Conservation (phyloP, 352 stramenopile genomes). For the Globisporangium iwayamae region DNA sequence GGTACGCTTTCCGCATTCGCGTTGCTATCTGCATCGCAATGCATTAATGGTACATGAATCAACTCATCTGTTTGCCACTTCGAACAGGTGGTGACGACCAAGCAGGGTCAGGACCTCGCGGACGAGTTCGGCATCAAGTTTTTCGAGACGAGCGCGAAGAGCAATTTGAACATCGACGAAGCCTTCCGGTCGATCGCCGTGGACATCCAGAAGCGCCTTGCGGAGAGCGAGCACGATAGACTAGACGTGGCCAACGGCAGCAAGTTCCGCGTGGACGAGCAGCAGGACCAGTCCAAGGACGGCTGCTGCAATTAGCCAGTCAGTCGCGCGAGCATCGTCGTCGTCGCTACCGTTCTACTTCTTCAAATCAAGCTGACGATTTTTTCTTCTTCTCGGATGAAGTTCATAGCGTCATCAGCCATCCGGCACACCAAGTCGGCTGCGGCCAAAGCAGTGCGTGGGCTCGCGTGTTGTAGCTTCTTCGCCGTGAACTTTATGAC, state of each 20-base stretch:
- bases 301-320: slow-evolving; percentile 59
- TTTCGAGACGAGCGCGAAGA: slow-evolving; percentile 93
- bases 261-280: slow-evolving; percentile 84
- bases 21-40: neutral
- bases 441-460: neutral
- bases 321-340: neutral
- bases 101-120: slow-evolving; percentile 92
- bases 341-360: no score
- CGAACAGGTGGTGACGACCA: slow-evolving; percentile 83
- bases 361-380: neutral
- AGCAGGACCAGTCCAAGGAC: slow-evolving; percentile 74
- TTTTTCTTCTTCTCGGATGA: no score
- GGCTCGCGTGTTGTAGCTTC: neutral
- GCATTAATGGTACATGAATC: neutral
- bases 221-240: slow-evolving; percentile 85
- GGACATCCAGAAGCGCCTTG: slow-evolving; percentile 85
- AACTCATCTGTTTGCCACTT: neutral
- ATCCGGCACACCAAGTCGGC: neutral
- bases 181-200: slow-evolving; percentile 87
- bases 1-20: slow-evolving; percentile 39
- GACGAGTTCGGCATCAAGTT: slow-evolving; percentile 94
- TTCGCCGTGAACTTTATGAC: neutral
- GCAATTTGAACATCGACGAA: slow-evolving; percentile 91
- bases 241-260: slow-evolving; percentile 85
- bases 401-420: neutral